phyloP scores from a whole-genome alignment of 1,284 basidiomycete genomes.

The Ustilago trichophora region DNA sequence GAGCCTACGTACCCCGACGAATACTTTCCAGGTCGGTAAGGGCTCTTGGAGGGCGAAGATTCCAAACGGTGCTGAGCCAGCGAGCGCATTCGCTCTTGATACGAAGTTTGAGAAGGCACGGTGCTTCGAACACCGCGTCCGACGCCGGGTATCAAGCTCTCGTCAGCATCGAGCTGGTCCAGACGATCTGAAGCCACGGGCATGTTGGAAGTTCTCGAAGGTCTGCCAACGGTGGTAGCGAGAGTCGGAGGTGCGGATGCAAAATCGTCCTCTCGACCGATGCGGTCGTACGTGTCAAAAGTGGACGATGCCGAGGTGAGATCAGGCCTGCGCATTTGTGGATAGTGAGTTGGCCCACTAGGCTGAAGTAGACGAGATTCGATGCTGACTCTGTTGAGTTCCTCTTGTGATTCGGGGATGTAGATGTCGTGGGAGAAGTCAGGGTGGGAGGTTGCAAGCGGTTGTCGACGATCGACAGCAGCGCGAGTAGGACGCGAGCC shows the following conservation, averaged over 20 bases:
- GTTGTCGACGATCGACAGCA: conserved; percentile 5
- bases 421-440: conserved; percentile 40
- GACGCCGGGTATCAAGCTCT: conserved; percentile 51
- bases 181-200: conserved; percentile 5
- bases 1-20: conserved; percentile 3
- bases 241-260: conserved; percentile 8
- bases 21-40: conserved; percentile 34
- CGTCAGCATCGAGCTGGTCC: conserved; percentile 22
- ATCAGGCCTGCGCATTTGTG: conserved; percentile 15
- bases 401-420: conserved; percentile 41
- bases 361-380: conserved; percentile 34
- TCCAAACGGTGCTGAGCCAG: conserved; percentile 18
- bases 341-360: conserved; percentile 16
- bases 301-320: conserved; percentile 32
- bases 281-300: conserved; percentile 47
- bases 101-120: conserved; percentile 18
- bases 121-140: conserved; percentile 39
- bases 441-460: conserved; percentile 10
- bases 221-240: conserved; percentile 2
- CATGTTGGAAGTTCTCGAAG: conserved; percentile 5
- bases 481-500: conserved; percentile 3
- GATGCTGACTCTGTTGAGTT: conserved; percentile 37
- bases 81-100: conserved; percentile 24
- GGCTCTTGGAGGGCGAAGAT: conserved; percentile 34
- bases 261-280: conserved; percentile 35